These are phyloP conservation scores for Sclerotinia borealis DNA, from an alignment of 2,329 filamentous ascomycete species.

Conservation along the genomic window DNA sequence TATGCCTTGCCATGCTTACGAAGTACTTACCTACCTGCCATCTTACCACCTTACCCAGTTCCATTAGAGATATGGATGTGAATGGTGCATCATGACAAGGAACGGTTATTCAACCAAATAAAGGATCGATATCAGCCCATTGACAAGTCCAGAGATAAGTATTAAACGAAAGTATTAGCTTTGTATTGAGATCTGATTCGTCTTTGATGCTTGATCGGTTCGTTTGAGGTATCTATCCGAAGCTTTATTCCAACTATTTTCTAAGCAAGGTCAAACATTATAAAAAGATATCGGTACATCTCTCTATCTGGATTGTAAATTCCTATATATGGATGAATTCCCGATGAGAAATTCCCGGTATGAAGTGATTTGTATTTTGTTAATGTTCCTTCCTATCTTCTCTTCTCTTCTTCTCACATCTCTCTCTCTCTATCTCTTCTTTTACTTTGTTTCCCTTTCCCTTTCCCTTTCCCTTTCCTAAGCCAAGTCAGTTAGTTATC, in stretches of 20 bases:
- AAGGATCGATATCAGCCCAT: neutral
- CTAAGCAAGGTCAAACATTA: neutral
- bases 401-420: neutral
- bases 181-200: neutral
- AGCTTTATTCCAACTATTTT: neutral
- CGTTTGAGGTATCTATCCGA: neutral
- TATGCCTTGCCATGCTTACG: constrained; percentile 1
- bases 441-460: neutral
- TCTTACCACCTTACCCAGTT: neutral
- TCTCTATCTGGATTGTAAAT: neutral
- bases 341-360: neutral
- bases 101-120: neutral
- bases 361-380: neutral
- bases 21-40: no score
- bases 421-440: neutral
- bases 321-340: neutral
- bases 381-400: neutral
- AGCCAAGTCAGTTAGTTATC: neutral
- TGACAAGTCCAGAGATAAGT: neutral
- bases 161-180: no score
- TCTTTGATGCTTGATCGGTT: neutral
- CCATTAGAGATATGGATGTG: neutral
- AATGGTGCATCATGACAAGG: neutral
- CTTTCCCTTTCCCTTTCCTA: neutral
- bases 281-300: neutral